A percentile compares a stretch with the other conserved stretches of the same genome.
phyloP scores from a whole-genome alignment of 164 flowering plant species.

The Chimonanthus salicifolius region DNA sequence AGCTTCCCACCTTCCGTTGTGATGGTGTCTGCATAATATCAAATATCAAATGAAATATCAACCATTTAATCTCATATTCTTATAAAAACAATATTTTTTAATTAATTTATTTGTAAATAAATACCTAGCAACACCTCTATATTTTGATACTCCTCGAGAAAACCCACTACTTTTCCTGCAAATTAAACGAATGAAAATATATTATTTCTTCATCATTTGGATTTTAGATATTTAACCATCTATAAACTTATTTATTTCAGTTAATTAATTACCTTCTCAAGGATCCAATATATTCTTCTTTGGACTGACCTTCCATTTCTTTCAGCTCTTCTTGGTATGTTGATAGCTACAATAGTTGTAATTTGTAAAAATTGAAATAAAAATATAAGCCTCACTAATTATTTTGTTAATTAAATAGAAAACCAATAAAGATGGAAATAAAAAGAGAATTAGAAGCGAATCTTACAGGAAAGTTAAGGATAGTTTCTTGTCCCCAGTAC shows the following conservation, averaged over 20 bases:
- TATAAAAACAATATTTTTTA: too few relatives aligned
- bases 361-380: background rate
- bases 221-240: background rate
- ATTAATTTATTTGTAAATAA: background rate
- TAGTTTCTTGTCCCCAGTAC: constrained; percentile 84
- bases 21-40: constrained; percentile 64
- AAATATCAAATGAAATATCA: background rate
- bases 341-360: constrained; percentile 30
- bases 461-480: constrained; percentile 79
- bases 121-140: constrained; percentile 93
- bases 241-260: background rate
- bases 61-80: background rate
- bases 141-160: constrained; percentile 87
- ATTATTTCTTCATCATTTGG: background rate
- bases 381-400: background rate
- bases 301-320: constrained; percentile 78
- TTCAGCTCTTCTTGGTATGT: constrained; percentile 60
- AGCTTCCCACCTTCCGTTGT: constrained; percentile 98
- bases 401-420: too few relatives aligned
- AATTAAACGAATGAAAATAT: background rate
- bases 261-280: constrained; percentile 56
- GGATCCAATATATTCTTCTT: constrained; percentile 91
- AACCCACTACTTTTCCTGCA: constrained; percentile 86
- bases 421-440: background rate
- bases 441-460: background rate